These are phyloP conservation scores for Anisodus tanguticus DNA, from an alignment of 257 asterid species.

Conservation along the genomic window DNA sequence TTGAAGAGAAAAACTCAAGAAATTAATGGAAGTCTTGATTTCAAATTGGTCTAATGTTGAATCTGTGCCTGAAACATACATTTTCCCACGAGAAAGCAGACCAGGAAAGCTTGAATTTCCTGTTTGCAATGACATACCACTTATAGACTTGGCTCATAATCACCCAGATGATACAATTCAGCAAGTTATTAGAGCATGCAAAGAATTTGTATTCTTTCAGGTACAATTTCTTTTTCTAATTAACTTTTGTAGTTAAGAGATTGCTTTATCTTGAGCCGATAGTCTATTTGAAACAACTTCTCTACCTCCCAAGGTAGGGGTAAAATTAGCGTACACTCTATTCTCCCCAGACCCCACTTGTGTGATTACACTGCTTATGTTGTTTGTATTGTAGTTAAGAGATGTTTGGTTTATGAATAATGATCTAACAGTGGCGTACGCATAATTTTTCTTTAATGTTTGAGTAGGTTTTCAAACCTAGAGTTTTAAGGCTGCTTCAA, in stretches of 20 bases:
- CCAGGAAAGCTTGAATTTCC: slow-evolving; percentile 33
- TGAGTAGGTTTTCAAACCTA: neutral
- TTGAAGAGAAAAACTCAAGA: neutral
- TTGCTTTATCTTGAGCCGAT: too few species aligned
- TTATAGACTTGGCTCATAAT: slow-evolving; percentile 33
- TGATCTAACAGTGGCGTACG: neutral
- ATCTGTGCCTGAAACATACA: slow-evolving; percentile 34
- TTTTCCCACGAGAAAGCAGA: slow-evolving; percentile 36
- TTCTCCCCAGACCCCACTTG: too few species aligned
- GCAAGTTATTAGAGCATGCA: slow-evolving; percentile 49
- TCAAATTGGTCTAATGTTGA: slow-evolving; percentile 27
- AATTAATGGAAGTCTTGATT: slow-evolving; percentile 4
- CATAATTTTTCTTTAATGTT: too few species aligned
- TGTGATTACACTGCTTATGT: too few species aligned
- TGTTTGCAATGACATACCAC: slow-evolving; percentile 31
- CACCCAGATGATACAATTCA: slow-evolving; percentile 32
- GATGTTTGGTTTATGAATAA: neutral
- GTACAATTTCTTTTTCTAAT: slow-evolving; percentile 24
- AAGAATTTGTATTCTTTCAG: slow-evolving; percentile 61
- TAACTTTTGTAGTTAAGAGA: too few species aligned
- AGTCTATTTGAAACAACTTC: too few species aligned
- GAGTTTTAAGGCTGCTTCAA: too few species aligned
- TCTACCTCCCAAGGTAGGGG: too few species aligned
- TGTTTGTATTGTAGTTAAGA: neutral
- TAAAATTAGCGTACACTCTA: too few species aligned